Percentiles rank a stretch among this genome's conserved stretches.
phyloP scores from a whole-genome alignment of 192 early-diverging fungal genomes.

The Phycomyces blakesleeanus region DNA sequence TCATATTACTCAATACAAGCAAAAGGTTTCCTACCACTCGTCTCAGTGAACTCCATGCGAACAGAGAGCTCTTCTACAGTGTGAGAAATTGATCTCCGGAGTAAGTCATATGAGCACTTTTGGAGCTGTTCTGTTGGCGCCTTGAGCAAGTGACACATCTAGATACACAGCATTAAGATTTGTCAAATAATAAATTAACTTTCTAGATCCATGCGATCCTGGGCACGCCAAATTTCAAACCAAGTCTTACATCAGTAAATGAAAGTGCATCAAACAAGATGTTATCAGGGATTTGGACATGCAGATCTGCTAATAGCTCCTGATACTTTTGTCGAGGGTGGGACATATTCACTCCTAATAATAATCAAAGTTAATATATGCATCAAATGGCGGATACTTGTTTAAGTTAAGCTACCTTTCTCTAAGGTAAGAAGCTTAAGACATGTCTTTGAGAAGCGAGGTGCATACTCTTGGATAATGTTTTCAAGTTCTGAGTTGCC shows the following conservation, averaged over 20 bases:
- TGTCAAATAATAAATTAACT: neutral
- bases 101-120: constrained; percentile 33
- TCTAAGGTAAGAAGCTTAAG: neutral
- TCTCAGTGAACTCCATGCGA: constrained; percentile 33
- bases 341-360: neutral
- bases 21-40: constrained; percentile 14
- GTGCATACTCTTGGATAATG: neutral
- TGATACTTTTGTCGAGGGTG: constrained; percentile 19
- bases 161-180: neutral
- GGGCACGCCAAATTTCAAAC: neutral
- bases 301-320: constrained; percentile 17
- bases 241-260: constrained; percentile 9
- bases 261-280: constrained; percentile 2
- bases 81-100: constrained; percentile 22
- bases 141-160: constrained; percentile 26
- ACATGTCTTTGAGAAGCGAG: neutral
- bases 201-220: constrained; percentile 3
- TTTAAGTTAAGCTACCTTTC: neutral
- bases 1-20: neutral
- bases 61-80: constrained; percentile 30
- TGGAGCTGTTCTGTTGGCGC: constrained; percentile 38
- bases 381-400: neutral
- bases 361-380: neutral
- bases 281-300: constrained; percentile 21
- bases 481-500: neutral